Conservation (phyloP, 345 rosid genomes). For the Corchorus olitorius region DNA sequence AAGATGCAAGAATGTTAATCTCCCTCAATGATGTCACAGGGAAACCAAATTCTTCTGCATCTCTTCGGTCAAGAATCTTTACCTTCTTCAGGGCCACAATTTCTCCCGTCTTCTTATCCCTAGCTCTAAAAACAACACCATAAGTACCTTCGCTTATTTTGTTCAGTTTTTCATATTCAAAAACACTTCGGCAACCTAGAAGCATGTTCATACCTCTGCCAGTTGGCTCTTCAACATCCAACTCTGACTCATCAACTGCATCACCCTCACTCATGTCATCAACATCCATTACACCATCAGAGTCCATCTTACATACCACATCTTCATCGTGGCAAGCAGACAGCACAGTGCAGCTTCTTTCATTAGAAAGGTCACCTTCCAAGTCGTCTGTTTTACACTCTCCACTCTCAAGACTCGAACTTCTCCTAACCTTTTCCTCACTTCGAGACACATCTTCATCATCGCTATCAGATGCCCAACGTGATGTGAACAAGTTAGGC, state of each 20-base stretch:
- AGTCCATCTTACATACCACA: constrained; percentile 34
- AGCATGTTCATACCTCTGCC: constrained; percentile 57
- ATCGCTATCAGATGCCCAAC: constrained; percentile 62
- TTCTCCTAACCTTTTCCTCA: constrained; percentile 26
- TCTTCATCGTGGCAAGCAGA: constrained; percentile 28
- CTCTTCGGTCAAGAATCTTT: constrained; percentile 71
- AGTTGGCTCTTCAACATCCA: constrained; percentile 35
- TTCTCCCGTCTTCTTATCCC: constrained; percentile 66
- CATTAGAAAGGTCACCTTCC: constrained; percentile 35
- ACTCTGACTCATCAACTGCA: constrained; percentile 25
- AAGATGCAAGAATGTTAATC: constrained; percentile 74
- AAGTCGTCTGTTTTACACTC: constrained; percentile 42
- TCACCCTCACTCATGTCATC: constrained; percentile 25
- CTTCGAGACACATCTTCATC: constrained; percentile 29
- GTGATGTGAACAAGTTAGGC: constrained; percentile 49
- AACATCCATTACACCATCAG: constrained; percentile 31
- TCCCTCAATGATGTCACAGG: constrained; percentile 87
- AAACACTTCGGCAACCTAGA: constrained; percentile 65
- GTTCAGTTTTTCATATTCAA: constrained; percentile 67
- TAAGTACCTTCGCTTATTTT: constrained; percentile 89
- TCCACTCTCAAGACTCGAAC: constrained; percentile 47
- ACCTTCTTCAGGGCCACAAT: constrained; percentile 85
- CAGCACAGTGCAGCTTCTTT: constrained; percentile 26
- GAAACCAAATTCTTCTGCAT: constrained; percentile 66
- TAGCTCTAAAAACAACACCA: constrained; percentile 80